Base-by-base conservation (phyloP, 495 filamentous ascomycete genomes). In the Talaromyces wortmannii region DNA sequence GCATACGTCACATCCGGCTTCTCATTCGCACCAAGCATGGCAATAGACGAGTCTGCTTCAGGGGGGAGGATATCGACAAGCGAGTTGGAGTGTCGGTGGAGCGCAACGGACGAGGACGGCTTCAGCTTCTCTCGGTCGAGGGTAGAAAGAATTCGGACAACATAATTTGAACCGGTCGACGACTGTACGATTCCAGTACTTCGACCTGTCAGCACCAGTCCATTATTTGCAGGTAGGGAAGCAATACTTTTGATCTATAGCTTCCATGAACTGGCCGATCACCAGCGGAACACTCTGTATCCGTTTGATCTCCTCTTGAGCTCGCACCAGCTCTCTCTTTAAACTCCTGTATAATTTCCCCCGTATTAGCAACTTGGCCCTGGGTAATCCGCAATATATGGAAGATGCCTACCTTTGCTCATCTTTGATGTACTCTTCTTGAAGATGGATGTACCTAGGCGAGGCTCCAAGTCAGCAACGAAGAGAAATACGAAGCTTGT, bases 351-450 rank as follows among this genome's bases (percentile, higher is more conserved):
- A 57, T 17, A 32, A 23, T 23, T 23, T 23, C 23, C 23, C 1
- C 23, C 2, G 23, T 23, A 23, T 23, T 23, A 23, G 23, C 23
- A 23, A 23, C 23, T 23, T 23, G 23, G 23, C 23, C 1, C 23
- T 23, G 23, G 23, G 23, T 23, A 4, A 23, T 23, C 23, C 2
- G n/a, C 67, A 6, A 36, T 29, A 18, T 4, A 11, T 36, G 47
- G 23, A 45, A 54, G 30, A 31, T 18, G n/a, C 23, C 15, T 31
- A 89, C 90, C 91, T 85, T 73, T 98, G 94, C 79, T 98, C 94
- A 81, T 98, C 95, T 77, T 98, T 98, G 82, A 98, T 98, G 76
- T 97, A 98, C 69, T 98, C 95, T 75, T 98, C 94, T 74, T 98
- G 94, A 59, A 98, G 81, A 68, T 95, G 87, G 67, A 98, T 97